These are phyloP conservation scores for Aspergillus fischeri DNA, from an alignment of 2,329 filamentous ascomycete genomes.

Conservation along the genomic window DNA sequence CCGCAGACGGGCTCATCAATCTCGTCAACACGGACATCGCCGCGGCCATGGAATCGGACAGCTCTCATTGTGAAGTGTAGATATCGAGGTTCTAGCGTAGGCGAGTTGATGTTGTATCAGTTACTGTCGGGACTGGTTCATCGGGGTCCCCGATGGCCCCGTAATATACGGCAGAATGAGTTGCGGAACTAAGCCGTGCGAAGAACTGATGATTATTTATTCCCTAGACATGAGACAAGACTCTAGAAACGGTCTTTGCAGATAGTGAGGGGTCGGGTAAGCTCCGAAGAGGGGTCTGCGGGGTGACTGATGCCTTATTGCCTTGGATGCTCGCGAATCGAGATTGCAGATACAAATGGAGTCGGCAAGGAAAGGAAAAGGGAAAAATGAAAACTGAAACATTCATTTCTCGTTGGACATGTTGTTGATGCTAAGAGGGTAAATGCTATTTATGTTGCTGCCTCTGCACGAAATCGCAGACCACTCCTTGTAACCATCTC, in stretches of 20 bases:
- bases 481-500: background rate
- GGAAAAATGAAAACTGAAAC: background rate
- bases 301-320: background rate
- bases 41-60: conserved; percentile 33
- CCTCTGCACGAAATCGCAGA: background rate
- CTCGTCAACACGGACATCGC: conserved; percentile 34
- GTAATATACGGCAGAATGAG: background rate
- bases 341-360: background rate
- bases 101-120: background rate
- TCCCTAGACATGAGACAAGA: background rate
- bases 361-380: background rate
- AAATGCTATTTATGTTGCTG: background rate
- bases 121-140: background rate
- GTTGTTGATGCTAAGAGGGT: conserved; percentile 1
- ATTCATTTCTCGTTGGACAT: conserved; percentile 10
- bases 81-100: background rate
- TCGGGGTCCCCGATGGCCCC: background rate
- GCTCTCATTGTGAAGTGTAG: conserved; percentile 27
- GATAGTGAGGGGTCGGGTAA: background rate
- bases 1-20: conserved; percentile 38
- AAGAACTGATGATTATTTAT: background rate
- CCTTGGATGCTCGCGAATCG: background rate
- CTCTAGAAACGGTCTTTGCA: background rate
- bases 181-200: background rate
- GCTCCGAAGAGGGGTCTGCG: background rate